These are phyloP conservation scores for Lipomyces spencermartinsiae DNA, from an alignment of 805 yeast genomes.

Conservation along the genomic window DNA sequence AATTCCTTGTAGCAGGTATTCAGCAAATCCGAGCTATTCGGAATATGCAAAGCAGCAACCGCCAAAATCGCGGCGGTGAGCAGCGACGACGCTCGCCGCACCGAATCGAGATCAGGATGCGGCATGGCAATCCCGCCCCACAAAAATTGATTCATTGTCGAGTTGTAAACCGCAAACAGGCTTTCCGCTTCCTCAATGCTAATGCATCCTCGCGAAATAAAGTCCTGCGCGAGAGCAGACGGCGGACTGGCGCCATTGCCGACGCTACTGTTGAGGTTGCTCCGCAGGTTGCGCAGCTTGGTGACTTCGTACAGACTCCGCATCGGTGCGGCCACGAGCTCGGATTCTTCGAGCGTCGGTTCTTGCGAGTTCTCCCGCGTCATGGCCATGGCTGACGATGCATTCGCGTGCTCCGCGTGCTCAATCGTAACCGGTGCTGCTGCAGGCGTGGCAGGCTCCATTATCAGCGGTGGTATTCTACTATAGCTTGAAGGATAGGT, in stretches of 20 bases:
- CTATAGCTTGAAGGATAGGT: background rate
- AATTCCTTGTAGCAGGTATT: constrained; percentile 6
- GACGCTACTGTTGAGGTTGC: background rate
- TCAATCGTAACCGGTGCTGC: background rate
- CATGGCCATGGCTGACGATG: background rate
- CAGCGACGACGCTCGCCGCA: constrained; percentile 5
- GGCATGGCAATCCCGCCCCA: constrained; percentile 3
- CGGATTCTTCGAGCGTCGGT: background rate
- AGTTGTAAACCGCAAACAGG: background rate
- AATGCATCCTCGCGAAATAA: background rate
- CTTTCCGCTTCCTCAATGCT: background rate
- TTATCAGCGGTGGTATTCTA: background rate
- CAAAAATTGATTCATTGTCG: constrained; percentile 6
- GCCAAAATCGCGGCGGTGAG: constrained; percentile 1
- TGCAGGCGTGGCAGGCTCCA: background rate
- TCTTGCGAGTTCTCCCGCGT: background rate
- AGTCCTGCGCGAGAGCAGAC: constrained; percentile 1
- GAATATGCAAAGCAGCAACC: constrained; percentile 6
- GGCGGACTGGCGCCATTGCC: background rate
- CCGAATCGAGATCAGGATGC: constrained; percentile 7
- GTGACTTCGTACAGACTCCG: constrained; percentile 5
- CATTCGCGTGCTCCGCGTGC: background rate
- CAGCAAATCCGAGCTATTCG: background rate
- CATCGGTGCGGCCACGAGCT: constrained; percentile 9
- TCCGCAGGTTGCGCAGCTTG: constrained; percentile 1